A percentile compares a stretch with the other conserved stretches of the same genome.
These are phyloP conservation scores for Botrytis galanthina DNA, from an alignment of 2,329 filamentous ascomycete genomes.

Conservation along the genomic window DNA sequence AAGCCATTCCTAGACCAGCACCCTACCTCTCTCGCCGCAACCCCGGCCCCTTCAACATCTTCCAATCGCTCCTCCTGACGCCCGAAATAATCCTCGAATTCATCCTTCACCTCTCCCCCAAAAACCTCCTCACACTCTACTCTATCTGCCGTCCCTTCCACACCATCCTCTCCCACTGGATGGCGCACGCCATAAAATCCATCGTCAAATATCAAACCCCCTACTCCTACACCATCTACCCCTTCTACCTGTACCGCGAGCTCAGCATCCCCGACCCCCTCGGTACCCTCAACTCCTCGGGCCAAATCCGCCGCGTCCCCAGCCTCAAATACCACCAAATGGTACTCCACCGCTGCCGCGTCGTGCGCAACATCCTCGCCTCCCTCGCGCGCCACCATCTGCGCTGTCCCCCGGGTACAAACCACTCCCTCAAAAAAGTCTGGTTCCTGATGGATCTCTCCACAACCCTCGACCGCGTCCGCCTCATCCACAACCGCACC, in stretches of 20 bases:
- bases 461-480: slow-evolving; percentile 53
- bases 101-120: background rate
- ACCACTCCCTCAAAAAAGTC: slow-evolving; percentile 57
- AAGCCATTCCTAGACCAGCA: background rate
- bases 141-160: background rate
- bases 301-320: slow-evolving; percentile 53
- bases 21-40: background rate
- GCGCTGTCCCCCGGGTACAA: slow-evolving; percentile 50
- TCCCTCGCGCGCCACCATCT: slow-evolving; percentile 58
- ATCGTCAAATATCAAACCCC: slow-evolving; percentile 56
- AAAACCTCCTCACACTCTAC: background rate
- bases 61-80: background rate
- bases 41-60: slow-evolving; percentile 5
- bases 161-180: background rate
- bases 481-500: slow-evolving; percentile 50
- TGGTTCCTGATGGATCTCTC: slow-evolving; percentile 72
- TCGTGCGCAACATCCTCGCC: slow-evolving; percentile 61
- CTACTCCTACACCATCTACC: slow-evolving; percentile 54
- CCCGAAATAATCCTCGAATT: slow-evolving; percentile 9
- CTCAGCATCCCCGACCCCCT: slow-evolving; percentile 61
- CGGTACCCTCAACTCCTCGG: slow-evolving; percentile 40
- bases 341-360: slow-evolving; percentile 57
- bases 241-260: slow-evolving; percentile 56
- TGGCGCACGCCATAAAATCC: slow-evolving; percentile 35
- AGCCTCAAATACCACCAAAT: slow-evolving; percentile 67